Evolutionary conservation across 257 asterid species (phyloP).

Genomic region (Coffea canephora): DNA sequence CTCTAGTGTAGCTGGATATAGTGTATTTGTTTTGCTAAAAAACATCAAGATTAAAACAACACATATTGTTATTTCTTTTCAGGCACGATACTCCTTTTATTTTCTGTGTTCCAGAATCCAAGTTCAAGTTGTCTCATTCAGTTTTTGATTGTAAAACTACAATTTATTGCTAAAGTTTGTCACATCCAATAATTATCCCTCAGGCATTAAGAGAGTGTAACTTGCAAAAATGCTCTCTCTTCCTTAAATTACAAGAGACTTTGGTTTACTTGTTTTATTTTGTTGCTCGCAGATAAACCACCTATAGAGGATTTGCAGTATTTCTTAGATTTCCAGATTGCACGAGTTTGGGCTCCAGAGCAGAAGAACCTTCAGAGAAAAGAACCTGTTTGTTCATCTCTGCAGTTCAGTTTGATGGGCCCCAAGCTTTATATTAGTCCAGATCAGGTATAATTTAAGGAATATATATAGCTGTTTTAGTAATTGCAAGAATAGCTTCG

Average conservation of each 20-base stretch:
- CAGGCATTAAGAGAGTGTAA: not conserved
- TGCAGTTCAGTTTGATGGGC: slow-evolving; percentile 98
- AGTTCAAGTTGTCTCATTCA: not conserved
- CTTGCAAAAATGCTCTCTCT: not conserved
- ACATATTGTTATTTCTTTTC: not conserved
- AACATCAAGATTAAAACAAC: not conserved
- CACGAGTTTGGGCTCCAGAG: slow-evolving; percentile 98
- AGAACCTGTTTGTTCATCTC: slow-evolving; percentile 89
- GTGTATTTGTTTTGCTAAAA: not conserved
- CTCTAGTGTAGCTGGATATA: not conserved
- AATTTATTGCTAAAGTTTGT: not conserved
- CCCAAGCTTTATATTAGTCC: slow-evolving; percentile 94
- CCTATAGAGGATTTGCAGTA: slow-evolving; percentile 98
- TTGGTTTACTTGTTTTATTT: slow-evolving; percentile 5
- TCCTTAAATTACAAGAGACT: not conserved
- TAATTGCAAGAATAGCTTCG: not conserved
- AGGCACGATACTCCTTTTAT: not conserved
- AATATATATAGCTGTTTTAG: not conserved
- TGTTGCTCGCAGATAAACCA: slow-evolving; percentile 76
- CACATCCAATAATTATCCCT: not conserved
- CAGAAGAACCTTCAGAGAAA: slow-evolving; percentile 79
- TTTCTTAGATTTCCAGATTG: slow-evolving; percentile 92
- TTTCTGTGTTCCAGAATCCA: not conserved
- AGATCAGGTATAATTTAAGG: slow-evolving; percentile 67
- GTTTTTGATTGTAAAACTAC: not conserved